phyloP scores from a whole-genome alignment of 2,329 filamentous ascomycete genomes.

The Penicillium sp. region DNA sequence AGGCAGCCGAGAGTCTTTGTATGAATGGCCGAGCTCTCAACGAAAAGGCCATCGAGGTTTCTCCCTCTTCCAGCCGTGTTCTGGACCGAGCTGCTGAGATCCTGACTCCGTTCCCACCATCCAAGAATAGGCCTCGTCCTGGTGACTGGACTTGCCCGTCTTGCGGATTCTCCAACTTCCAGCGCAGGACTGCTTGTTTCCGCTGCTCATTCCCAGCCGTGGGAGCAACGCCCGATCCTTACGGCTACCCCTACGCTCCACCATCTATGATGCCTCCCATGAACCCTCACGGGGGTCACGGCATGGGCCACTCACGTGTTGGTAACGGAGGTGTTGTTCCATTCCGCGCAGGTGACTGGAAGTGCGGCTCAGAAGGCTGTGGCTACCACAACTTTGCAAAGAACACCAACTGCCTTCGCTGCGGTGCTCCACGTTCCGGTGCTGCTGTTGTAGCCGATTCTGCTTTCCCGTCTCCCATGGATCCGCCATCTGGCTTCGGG shows the following conservation, averaged over 20 bases:
- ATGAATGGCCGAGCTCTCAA: constrained; percentile 99
- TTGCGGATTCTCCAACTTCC: constrained; percentile 98
- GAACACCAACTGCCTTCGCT: constrained; percentile 96
- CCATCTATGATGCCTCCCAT: constrained; percentile 78
- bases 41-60: constrained; percentile 98
- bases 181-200: constrained; percentile 97
- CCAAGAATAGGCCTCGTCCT: constrained; percentile 94
- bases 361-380: constrained; percentile 94
- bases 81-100: constrained; percentile 94
- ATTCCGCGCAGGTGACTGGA: constrained; percentile 98
- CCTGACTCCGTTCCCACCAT: constrained; percentile 92
- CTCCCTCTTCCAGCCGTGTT: constrained; percentile 93
- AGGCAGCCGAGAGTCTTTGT: constrained; percentile 96
- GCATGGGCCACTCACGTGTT: constrained; percentile 58
- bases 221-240: constrained; percentile 70
- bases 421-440: constrained; percentile 88
- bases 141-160: constrained; percentile 99
- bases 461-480: constrained; percentile 86
- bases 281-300: constrained; percentile 55
- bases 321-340: constrained; percentile 81
- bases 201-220: constrained; percentile 98
- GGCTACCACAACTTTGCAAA: constrained; percentile 99
- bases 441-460: constrained; percentile 94
- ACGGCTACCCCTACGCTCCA: constrained; percentile 58
- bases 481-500: constrained; percentile 73